Percentiles rank a stretch among this genome's conserved stretches.
phyloP scores from a whole-genome alignment of 2,329 filamentous ascomycete species.

The Gaeumannomyces tritici region DNA sequence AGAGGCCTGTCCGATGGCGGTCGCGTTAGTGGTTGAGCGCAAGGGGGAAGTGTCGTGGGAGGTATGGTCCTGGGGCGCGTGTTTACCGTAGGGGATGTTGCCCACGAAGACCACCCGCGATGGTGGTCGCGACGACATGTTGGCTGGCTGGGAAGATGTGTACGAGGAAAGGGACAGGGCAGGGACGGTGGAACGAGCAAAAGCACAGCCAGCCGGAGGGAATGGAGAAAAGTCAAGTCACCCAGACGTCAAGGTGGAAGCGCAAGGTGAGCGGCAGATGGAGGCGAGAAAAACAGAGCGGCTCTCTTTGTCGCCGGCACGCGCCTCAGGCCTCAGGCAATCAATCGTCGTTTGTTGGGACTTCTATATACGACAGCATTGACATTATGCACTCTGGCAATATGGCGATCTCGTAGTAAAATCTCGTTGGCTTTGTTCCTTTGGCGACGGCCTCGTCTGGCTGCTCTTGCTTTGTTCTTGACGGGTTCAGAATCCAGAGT shows the following conservation, averaged over 20 bases:
- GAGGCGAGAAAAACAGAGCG: not conserved
- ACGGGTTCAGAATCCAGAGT: not conserved
- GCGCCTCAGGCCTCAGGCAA: not conserved
- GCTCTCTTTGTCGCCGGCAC: not conserved
- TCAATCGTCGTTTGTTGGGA: not conserved
- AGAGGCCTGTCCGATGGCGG: conserved; percentile 56
- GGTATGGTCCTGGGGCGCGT: not conserved
- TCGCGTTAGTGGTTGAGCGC: not conserved
- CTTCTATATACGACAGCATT: not conserved
- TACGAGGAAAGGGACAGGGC: not conserved
- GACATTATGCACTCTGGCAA: not conserved
- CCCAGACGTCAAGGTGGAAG: not conserved
- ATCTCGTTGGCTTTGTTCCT: not conserved
- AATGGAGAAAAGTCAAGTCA: not conserved
- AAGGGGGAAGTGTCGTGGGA: not conserved
- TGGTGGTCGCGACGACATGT: conserved; percentile 64
- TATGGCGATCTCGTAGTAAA: not conserved
- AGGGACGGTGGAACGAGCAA: not conserved
- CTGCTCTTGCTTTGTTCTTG: not conserved
- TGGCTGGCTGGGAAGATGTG: conserved; percentile 16
- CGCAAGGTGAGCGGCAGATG: not conserved
- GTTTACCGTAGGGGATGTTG: conserved; percentile 71
- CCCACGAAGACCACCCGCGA: conserved; percentile 77
- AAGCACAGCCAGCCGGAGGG: too few species aligned
- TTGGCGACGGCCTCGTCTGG: not conserved